Evolutionary conservation across 805 yeast genomes (phyloP).

Genomic region (Candida morakotiae): DNA sequence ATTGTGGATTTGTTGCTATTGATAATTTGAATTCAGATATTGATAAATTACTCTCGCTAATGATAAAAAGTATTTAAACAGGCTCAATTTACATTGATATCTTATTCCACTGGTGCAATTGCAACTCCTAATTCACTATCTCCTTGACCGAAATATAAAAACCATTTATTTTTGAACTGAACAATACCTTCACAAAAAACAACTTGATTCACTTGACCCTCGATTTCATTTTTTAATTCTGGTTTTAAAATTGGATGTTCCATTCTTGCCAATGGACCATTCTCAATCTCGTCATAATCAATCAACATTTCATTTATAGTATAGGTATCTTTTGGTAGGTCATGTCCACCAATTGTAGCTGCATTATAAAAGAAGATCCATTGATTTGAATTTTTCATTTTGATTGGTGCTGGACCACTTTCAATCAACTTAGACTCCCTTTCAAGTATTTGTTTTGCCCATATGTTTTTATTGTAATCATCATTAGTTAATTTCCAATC

Average conservation of each 20-base stretch:
- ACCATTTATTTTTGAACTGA: slow-evolving; percentile 39
- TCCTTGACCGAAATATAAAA: slow-evolving; percentile 41
- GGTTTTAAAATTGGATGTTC: slow-evolving; percentile 35
- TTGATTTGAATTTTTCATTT: slow-evolving; percentile 27
- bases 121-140: slow-evolving; percentile 42
- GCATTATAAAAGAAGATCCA: slow-evolving; percentile 38
- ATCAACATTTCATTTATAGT: slow-evolving; percentile 37
- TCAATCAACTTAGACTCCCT: slow-evolving; percentile 37
- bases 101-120: slow-evolving; percentile 15
- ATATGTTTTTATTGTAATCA: slow-evolving; percentile 12
- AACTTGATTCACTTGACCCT: slow-evolving; percentile 39
- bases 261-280: slow-evolving; percentile 35
- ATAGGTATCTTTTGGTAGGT: slow-evolving; percentile 27
- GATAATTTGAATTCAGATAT: slow-evolving; percentile 50
- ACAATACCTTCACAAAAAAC: slow-evolving; percentile 43
- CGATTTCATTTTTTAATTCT: slow-evolving; percentile 27
- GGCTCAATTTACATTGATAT: too few species aligned
- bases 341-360: slow-evolving; percentile 34
- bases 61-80: slow-evolving; percentile 44
- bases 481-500: slow-evolving; percentile 24
- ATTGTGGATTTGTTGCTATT: slow-evolving; percentile 60
- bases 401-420: slow-evolving; percentile 41
- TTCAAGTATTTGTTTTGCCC: slow-evolving; percentile 23
- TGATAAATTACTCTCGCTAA: slow-evolving; percentile 53
- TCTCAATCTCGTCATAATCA: slow-evolving; percentile 31